Base-by-base conservation (phyloP, 1,284 basidiomycete genomes). In the Moesziomyces aphidis region DNA sequence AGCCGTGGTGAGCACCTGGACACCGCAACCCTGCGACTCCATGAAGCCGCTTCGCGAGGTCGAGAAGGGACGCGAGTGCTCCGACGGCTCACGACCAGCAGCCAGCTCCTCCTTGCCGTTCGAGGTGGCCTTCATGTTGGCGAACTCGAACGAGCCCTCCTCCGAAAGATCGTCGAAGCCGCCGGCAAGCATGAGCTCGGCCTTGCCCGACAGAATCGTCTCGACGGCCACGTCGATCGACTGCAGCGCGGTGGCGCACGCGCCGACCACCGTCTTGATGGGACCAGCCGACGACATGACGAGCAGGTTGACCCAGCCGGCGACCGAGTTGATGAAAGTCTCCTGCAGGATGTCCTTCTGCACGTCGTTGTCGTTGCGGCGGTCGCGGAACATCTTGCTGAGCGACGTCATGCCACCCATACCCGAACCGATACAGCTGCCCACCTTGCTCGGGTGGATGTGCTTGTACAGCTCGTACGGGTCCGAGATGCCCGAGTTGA, bases 51-150 rank as follows among this genome's bases (percentile, higher is more conserved):
- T 64, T 84, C 97, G 93, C 77, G 95, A 98, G 24, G 92, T 93
- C 6, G 96, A 98, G 44, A 95, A 93, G 26, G 97, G 97, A 68
- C 96, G 92, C 57, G 96, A 99, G 92, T 98, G 96, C 86, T 99
- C 96, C 93, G 28, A 79, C 23, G 96, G 96, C 86, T 99, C 96
- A 79, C 97, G 94, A 72, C 97, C 97, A 90, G 97, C 97, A 10
- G 95, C 95, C 81, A 97, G 92, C 86, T 99, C 97, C 43, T 93
- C 93, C 85, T 95, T 93, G 6, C 95, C 92, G 83, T 96, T 97
- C 86, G 93, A 95, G 8, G 97, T 99, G 7, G 97, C 97, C 87
- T 97, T 97, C 97, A 99, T 99, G 88, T 98, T 98, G 61, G 95
- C 96, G 86, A 86, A 86, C 86, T 97, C 95, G 86, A 90, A 96